Conservation (phyloP, 192 early-diverging fungal species). For the Lunasporangiospora selenospora region DNA sequence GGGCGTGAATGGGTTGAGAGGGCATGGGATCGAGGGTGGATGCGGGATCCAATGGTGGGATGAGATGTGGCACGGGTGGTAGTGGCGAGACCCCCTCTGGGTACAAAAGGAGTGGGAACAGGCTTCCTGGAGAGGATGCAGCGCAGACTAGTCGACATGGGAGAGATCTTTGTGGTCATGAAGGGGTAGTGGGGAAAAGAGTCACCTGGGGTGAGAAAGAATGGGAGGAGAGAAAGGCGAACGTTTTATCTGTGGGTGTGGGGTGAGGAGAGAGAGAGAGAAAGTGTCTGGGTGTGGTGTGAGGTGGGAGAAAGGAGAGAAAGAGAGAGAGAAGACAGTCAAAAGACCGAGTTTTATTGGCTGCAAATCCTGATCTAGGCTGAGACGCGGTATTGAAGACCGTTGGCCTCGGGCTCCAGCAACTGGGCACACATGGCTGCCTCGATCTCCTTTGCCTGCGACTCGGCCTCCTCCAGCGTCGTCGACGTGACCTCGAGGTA, state of each 20-base stretch:
- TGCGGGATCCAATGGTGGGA: conserved; percentile 1
- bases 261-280: too few species aligned
- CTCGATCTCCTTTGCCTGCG: conserved; percentile 59
- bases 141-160: conserved; percentile 33
- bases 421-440: conserved; percentile 56
- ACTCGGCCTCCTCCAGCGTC: conserved; percentile 55
- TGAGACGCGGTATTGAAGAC: conserved; percentile 40
- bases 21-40: background rate
- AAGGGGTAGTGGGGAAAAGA: too few species aligned
- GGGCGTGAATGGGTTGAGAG: background rate
- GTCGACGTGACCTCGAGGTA: conserved; percentile 71
- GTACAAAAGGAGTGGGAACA: too few species aligned
- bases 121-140: conserved; percentile 22
- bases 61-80: background rate
- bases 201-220: too few species aligned
- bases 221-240: too few species aligned
- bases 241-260: too few species aligned
- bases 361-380: too few species aligned
- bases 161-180: background rate
- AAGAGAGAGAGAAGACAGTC: too few species aligned
- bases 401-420: conserved; percentile 59
- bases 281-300: too few species aligned
- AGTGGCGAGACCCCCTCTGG: background rate
- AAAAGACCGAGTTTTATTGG: too few species aligned
- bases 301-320: too few species aligned